These are phyloP conservation scores for Yamadazyma dendronema DNA, from an alignment of 1,139 yeast genomes.

Conservation along the genomic window DNA sequence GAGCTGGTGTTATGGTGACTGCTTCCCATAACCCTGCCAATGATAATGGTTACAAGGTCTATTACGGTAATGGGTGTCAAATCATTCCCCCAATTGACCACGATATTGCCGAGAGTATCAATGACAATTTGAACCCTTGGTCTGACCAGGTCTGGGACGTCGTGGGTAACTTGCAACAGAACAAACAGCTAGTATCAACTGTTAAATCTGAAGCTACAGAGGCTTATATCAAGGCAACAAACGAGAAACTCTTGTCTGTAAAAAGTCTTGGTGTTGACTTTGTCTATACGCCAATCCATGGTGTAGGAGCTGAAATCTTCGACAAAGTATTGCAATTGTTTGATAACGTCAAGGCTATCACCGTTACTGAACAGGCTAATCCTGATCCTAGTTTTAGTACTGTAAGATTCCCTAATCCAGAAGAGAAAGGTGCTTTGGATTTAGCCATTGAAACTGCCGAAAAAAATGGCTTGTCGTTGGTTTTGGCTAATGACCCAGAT, in stretches of 20 bases:
- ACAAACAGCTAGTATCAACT: slow-evolving; percentile 21
- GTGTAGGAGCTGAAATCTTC: slow-evolving; percentile 70
- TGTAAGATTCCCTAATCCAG: slow-evolving; percentile 91
- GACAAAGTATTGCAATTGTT: slow-evolving; percentile 31
- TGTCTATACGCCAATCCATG: slow-evolving; percentile 94
- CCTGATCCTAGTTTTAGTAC: slow-evolving; percentile 90
- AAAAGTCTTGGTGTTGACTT: slow-evolving; percentile 37
- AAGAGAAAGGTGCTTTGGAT: slow-evolving; percentile 87
- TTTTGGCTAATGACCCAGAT: slow-evolving; percentile 92
- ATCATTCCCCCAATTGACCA: slow-evolving; percentile 89
- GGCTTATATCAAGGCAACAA: slow-evolving; percentile 34
- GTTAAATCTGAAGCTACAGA: slow-evolving; percentile 33
- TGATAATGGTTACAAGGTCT: slow-evolving; percentile 95
- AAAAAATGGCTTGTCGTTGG: slow-evolving; percentile 45
- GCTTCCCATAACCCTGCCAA: slow-evolving; percentile 94
- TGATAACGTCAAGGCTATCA: slow-evolving; percentile 24
- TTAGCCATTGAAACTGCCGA: slow-evolving; percentile 62
- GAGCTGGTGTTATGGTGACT: slow-evolving; percentile 92
- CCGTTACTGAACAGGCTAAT: slow-evolving; percentile 56
- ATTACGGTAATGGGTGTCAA: slow-evolving; percentile 92
- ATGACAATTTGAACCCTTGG: slow-evolving; percentile 63
- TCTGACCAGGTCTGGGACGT: slow-evolving; percentile 49
- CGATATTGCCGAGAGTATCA: slow-evolving; percentile 66
- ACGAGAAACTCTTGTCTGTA: slow-evolving; percentile 23
- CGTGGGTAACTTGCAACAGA: slow-evolving; percentile 27